phyloP scores from a whole-genome alignment of 2,329 filamentous ascomycete species.

The Talaromyces islandicus region DNA sequence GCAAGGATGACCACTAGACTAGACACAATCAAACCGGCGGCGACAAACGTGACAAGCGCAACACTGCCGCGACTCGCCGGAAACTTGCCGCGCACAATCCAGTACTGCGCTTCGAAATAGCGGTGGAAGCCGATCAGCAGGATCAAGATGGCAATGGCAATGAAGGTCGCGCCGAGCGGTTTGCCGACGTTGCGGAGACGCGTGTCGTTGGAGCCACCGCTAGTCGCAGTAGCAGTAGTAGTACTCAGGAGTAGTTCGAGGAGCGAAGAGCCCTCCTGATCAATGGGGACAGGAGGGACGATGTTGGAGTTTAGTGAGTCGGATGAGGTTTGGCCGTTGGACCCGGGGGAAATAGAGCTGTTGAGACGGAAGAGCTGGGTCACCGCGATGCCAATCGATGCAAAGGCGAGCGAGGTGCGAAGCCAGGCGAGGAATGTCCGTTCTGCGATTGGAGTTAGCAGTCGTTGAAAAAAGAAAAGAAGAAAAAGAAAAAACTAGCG shows the following conservation, averaged over 20 bases:
- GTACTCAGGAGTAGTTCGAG: constrained; percentile 9
- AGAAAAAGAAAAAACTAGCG: no score
- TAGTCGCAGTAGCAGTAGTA: not conserved
- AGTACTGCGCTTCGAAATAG: constrained; percentile 63
- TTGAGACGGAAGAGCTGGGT: constrained; percentile 63
- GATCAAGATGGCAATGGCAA: constrained; percentile 56
- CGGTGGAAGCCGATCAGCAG: constrained; percentile 58
- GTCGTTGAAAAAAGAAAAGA: not conserved
- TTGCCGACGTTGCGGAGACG: constrained; percentile 50
- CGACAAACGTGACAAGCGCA: constrained; percentile 50
- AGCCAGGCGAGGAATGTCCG: constrained; percentile 65
- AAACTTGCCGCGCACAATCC: constrained; percentile 61
- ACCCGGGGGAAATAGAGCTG: constrained; percentile 29
- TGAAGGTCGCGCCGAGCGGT: constrained; percentile 59
- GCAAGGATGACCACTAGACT: constrained; percentile 56
- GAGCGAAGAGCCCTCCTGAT: not conserved
- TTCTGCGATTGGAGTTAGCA: constrained; percentile 35
- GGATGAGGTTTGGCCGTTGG: not conserved
- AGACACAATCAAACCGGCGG: constrained; percentile 52
- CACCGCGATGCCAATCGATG: constrained; percentile 59
- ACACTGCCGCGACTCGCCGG: constrained; percentile 59
- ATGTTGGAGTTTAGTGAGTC: not conserved
- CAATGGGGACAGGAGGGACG: not conserved
- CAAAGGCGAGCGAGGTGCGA: constrained; percentile 60
- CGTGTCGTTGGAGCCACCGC: constrained; percentile 6